Base-by-base conservation (phyloP, 208 protist genomes). In the Lotmaria passim region DNA sequence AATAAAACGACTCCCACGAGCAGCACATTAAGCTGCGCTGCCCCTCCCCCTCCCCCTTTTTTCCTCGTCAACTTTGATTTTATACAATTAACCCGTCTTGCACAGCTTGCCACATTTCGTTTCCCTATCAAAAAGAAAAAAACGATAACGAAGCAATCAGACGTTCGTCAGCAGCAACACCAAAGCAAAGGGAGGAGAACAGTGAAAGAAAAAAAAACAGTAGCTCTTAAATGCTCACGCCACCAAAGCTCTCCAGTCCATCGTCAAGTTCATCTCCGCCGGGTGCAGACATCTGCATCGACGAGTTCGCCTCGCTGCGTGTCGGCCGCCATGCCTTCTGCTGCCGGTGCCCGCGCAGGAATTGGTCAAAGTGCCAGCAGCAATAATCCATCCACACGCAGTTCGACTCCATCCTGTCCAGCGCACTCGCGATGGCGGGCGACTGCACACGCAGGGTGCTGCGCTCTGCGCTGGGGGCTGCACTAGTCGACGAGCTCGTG, bases 371-470 rank as follows among this genome's bases (percentile, higher is more conserved):
- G 78, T 90, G 73, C 51, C 76, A 78, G 59, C 75, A 79, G 70
- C 76, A 87, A 69, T 93, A 93, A 21, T 83, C 78, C 59, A 89
- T 84, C 87, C 87, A 93, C 23, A 85, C 59, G 43, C 83, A 84
- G 66, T 93, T 90, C 30, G 60, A 53, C 58, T 87, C 80, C 84
- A 90, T 87, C 48, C 48, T 47, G n/a, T 83, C 78, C 30, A 92
- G 52, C 17, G 63, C 69, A 2, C 23, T 48, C 12, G 67, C 69
- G 24, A 82, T 43, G 21, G 44, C 52, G 7, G 69, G 47, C 19
- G 11, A 67, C n/a, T 39, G 64, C 61, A 50, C 3, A 7, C 63
- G 53, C 41, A 70, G 51, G 5, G 39, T 44, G 6, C 58, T 48
- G 14, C 51, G 68, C 63, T 60, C 60, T 36, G 67, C 12, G 47